phyloP scores from a whole-genome alignment of 2,329 filamentous ascomycete genomes.

The Verticillium isaacii region DNA sequence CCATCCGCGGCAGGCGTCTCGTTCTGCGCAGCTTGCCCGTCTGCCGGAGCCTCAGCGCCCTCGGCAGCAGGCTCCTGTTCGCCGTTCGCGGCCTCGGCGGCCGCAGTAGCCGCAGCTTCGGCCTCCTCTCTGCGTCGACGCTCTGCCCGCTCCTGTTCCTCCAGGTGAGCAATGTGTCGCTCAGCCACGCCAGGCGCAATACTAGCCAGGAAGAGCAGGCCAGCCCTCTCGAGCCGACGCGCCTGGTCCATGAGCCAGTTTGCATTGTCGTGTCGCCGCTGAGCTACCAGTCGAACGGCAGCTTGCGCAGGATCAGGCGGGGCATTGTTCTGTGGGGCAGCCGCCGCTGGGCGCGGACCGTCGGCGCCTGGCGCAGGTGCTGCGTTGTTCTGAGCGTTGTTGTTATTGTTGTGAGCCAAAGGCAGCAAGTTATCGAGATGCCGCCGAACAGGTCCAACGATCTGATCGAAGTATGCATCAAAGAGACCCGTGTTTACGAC shows the following conservation, averaged over 20 bases:
- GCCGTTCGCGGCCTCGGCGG: constrained; percentile 21
- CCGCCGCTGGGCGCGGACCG: constrained; percentile 9
- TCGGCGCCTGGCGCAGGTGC: constrained; percentile 13
- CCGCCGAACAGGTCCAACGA: constrained; percentile 52
- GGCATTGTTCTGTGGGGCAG: constrained; percentile 7
- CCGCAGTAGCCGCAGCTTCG: constrained; percentile 30
- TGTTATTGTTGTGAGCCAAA: constrained; percentile 31
- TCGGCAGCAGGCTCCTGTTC: constrained; percentile 12
- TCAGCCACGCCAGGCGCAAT: constrained; percentile 63
- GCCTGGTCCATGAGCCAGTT: constrained; percentile 46
- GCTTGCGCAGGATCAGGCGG: constrained; percentile 43
- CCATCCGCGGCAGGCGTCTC: neutral
- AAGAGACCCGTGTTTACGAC: constrained; percentile 56
- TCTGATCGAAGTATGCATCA: constrained; percentile 48
- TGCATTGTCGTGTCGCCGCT: constrained; percentile 37
- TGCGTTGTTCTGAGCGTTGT: constrained; percentile 20
- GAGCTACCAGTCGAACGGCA: constrained; percentile 49
- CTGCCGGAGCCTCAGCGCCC: neutral
- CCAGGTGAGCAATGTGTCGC: constrained; percentile 56
- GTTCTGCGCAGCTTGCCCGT: neutral
- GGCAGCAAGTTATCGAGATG: constrained; percentile 58
- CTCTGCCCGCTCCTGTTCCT: constrained; percentile 45
- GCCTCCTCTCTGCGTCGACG: constrained; percentile 37
- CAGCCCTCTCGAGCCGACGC: constrained; percentile 53
- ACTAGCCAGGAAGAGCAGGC: constrained; percentile 60